These are phyloP conservation scores for Pestalotiopsis sp. DNA, from an alignment of 2,329 filamentous ascomycete genomes.

Conservation along the genomic window DNA sequence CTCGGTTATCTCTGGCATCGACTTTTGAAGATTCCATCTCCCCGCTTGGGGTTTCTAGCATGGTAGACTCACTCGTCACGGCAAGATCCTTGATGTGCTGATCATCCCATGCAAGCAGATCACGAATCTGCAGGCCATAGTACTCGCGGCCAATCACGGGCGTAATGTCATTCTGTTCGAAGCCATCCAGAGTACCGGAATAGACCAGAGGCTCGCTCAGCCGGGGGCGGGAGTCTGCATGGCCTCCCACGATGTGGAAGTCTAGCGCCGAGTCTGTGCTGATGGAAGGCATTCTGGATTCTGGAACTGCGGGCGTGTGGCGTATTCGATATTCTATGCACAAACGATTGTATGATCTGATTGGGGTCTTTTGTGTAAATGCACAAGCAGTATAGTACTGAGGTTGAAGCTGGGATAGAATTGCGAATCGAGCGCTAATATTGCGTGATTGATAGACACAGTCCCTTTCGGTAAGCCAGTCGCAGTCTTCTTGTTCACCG, in stretches of 20 bases:
- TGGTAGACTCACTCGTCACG: slow-evolving; percentile 23
- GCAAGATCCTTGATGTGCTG: slow-evolving; percentile 24
- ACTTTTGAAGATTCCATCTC: not conserved
- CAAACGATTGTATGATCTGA: not conserved
- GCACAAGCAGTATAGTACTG: not conserved
- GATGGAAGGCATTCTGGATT: slow-evolving; percentile 37
- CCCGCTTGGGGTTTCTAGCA: not conserved
- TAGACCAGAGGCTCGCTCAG: slow-evolving; percentile 37
- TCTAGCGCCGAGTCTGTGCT: slow-evolving; percentile 17
- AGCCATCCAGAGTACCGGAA: slow-evolving; percentile 41
- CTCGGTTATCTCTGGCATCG: not conserved
- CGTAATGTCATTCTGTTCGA: slow-evolving; percentile 35
- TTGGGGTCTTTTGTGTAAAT: not conserved
- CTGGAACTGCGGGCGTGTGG: not conserved
- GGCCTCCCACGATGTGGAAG: slow-evolving; percentile 25
- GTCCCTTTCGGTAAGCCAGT: slow-evolving; percentile 12
- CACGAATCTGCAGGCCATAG: slow-evolving; percentile 31
- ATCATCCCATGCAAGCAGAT: slow-evolving; percentile 24
- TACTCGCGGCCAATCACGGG: slow-evolving; percentile 36
- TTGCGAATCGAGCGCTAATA: slow-evolving; percentile 7
- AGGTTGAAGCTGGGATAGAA: not conserved
- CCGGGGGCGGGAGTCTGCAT: slow-evolving; percentile 23
- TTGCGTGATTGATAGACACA: slow-evolving; percentile 10
- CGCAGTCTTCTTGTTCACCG: not conserved
- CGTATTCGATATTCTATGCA: not conserved